phyloP scores from a whole-genome alignment of 176 grass and related monocot genomes.

The Triticum turgidum region DNA sequence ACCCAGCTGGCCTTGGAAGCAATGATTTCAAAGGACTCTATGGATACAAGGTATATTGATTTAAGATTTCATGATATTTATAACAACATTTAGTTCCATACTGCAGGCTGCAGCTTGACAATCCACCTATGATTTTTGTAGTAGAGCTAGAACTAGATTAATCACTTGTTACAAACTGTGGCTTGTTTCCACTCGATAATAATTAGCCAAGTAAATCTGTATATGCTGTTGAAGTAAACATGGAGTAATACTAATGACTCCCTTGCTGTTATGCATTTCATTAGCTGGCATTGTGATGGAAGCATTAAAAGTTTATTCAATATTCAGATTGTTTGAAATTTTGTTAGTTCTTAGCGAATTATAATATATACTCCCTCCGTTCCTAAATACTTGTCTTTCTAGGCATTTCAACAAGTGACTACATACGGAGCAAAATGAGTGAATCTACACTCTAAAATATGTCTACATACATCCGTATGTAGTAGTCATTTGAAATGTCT shows the following conservation, averaged over 20 bases:
- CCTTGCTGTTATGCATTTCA: background rate
- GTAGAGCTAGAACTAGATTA: background rate
- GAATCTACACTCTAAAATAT: too few relatives aligned
- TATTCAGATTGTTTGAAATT: background rate
- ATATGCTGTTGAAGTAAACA: background rate
- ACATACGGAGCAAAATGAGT: too few relatives aligned
- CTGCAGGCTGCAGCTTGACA: background rate
- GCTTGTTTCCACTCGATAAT: background rate
- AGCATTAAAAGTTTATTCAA: background rate
- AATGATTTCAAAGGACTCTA: slow-evolving; percentile 94
- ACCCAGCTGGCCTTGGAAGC: slow-evolving; percentile 73
- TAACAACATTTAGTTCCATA: background rate
- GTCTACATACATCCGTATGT: too few relatives aligned
- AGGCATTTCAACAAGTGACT: too few relatives aligned
- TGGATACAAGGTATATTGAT: slow-evolving; percentile 71
- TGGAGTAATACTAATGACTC: background rate
- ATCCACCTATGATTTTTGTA: background rate
- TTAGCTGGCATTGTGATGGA: background rate
- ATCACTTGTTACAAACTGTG: background rate
- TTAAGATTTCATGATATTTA: background rate
- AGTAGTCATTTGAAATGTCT: too few relatives aligned
- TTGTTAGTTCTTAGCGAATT: background rate
- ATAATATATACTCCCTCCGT: background rate
- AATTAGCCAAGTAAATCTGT: background rate
- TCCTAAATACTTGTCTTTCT: too few relatives aligned